These are phyloP conservation scores for Prunus mongolica DNA, from an alignment of 306 rosid genomes.

Conservation along the genomic window DNA sequence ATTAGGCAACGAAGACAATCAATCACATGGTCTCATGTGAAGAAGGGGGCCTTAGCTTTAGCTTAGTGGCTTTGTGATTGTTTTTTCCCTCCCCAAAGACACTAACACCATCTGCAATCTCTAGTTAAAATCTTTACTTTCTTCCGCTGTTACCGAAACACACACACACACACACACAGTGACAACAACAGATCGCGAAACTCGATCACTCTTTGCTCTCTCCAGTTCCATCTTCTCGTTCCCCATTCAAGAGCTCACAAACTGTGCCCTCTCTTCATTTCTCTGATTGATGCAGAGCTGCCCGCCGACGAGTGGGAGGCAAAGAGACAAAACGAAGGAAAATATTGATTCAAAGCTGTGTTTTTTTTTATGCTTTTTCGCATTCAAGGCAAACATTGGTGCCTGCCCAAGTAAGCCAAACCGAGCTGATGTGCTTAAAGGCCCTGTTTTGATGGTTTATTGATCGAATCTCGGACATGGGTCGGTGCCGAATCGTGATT, in stretches of 20 bases:
- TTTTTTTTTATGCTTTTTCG: neutral
- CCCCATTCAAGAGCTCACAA: neutral
- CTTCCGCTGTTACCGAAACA: neutral
- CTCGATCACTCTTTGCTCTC: neutral
- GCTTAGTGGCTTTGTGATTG: neutral
- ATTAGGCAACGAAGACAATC: neutral
- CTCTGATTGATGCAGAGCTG: conserved; percentile 6
- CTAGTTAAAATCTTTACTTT: neutral
- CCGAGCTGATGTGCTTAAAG: neutral
- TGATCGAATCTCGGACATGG: conserved; percentile 33
- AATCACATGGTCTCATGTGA: neutral
- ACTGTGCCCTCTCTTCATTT: neutral
- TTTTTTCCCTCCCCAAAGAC: conserved; percentile 9
- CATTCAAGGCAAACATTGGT: neutral
- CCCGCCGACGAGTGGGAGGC: neutral
- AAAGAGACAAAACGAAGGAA: neutral
- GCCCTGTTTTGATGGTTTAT: conserved; percentile 6
- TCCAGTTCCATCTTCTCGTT: neutral
- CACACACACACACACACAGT: neutral
- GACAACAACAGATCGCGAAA: neutral
- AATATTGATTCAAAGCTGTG: neutral
- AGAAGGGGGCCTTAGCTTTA: too few relatives aligned
- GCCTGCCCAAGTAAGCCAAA: conserved; percentile 15
- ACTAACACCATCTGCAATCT: neutral
- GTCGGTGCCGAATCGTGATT: conserved; percentile 27